Percentiles rank a stretch among this genome's conserved stretches.
phyloP scores from a whole-genome alignment of 148 eudicot species.

The Rhododendron henanense region DNA sequence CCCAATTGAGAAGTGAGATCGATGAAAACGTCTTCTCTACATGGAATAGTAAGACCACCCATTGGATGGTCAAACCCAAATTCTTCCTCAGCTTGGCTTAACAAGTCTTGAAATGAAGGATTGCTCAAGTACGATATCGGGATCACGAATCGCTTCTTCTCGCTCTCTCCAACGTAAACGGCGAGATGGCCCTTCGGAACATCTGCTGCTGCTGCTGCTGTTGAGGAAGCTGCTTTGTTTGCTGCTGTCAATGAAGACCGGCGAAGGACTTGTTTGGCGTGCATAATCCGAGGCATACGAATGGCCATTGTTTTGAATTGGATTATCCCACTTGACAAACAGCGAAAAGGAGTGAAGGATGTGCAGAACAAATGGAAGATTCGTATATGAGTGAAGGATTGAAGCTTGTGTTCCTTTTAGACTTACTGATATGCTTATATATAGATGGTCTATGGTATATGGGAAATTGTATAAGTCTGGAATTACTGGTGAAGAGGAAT shows the following conservation, averaged over 20 bases:
- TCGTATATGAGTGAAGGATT: no score
- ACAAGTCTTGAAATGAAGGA: no score
- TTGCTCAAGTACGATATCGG: no score
- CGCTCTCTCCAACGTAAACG: no score
- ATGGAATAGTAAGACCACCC: constrained; percentile 65
- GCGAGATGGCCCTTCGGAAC: no score
- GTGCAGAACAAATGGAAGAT: neutral
- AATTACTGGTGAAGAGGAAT: neutral
- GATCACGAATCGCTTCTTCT: no score
- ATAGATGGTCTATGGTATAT: no score
- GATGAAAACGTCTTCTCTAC: constrained; percentile 41
- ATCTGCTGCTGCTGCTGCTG: no score
- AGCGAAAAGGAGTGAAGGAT: neutral
- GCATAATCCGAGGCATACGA: constrained; percentile 5
- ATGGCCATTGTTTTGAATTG: neutral
- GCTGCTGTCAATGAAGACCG: neutral
- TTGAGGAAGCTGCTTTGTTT: neutral
- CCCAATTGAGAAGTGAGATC: constrained; percentile 18
- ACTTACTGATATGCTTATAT: neutral
- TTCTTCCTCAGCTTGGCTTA: neutral
- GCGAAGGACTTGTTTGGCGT: constrained; percentile 1
- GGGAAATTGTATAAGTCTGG: neutral
- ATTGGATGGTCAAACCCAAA: constrained; percentile 51
- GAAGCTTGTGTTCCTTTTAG: neutral
- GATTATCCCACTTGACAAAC: neutral